These are phyloP conservation scores for Alternaria gaisen DNA, from an alignment of 2,329 filamentous ascomycete species.

Conservation along the genomic window DNA sequence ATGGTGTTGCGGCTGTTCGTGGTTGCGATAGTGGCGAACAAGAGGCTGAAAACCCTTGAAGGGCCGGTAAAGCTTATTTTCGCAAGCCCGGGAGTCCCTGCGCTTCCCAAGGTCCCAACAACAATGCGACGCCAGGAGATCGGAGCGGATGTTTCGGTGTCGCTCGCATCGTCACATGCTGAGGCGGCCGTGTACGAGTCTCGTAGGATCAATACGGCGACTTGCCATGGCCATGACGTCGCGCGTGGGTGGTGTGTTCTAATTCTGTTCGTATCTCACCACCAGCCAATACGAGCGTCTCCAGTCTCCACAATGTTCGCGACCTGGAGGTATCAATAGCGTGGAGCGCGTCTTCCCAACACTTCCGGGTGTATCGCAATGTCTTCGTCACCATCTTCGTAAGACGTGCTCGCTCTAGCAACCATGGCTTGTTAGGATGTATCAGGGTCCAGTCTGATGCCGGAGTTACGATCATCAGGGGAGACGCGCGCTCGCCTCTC, in stretches of 20 bases:
- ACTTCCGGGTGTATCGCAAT: constrained; percentile 5
- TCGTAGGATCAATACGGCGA: background rate
- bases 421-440: background rate
- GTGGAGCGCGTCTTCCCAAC: background rate
- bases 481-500: background rate
- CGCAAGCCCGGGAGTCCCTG: constrained; percentile 19
- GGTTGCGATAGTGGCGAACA: constrained; percentile 31
- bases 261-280: constrained; percentile 7
- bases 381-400: constrained; percentile 7
- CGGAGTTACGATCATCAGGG: background rate
- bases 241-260: constrained; percentile 3
- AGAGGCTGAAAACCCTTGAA: constrained; percentile 38
- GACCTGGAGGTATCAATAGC: constrained; percentile 5
- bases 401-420: constrained; percentile 2
- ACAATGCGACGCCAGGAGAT: constrained; percentile 25
- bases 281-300: constrained; percentile 1
- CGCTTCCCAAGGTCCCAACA: constrained; percentile 41
- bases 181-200: constrained; percentile 1
- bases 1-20: constrained; percentile 22
- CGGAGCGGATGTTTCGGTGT: constrained; percentile 27
- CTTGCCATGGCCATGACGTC: constrained; percentile 7
- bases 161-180: constrained; percentile 28
- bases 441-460: background rate
- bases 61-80: constrained; percentile 37
- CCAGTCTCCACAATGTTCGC: constrained; percentile 6